These are phyloP conservation scores for Alternaria sp. DNA, from an alignment of 2,329 filamentous ascomycete genomes.

Conservation along the genomic window DNA sequence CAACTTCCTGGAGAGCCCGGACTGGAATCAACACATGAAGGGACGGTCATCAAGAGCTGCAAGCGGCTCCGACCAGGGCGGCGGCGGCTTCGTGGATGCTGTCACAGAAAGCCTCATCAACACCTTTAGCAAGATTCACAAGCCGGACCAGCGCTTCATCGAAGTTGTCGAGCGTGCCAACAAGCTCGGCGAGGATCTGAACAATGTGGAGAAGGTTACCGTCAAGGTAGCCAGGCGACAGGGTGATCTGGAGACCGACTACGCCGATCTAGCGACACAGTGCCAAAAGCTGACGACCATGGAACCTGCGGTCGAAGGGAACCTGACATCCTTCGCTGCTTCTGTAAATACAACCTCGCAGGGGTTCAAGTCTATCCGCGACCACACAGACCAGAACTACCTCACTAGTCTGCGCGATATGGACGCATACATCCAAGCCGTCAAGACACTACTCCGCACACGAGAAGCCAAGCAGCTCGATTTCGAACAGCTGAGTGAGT, in stretches of 20 bases:
- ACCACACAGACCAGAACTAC: slow-evolving; percentile 95
- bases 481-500: slow-evolving; percentile 94
- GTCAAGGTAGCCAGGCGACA: slow-evolving; percentile 87
- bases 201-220: slow-evolving; percentile 94
- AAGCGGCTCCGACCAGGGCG: slow-evolving; percentile 47
- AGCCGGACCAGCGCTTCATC: slow-evolving; percentile 91
- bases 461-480: slow-evolving; percentile 98
- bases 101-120: slow-evolving; percentile 97
- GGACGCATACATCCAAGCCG: slow-evolving; percentile 87
- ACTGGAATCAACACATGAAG: slow-evolving; percentile 98
- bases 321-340: slow-evolving; percentile 84
- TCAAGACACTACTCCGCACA: slow-evolving; percentile 87
- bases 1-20: slow-evolving; percentile 86
- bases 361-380: slow-evolving; percentile 80
- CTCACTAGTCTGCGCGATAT: slow-evolving; percentile 91
- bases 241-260: slow-evolving; percentile 84
- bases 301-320: slow-evolving; percentile 83
- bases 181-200: slow-evolving; percentile 89
- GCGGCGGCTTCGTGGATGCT: slow-evolving; percentile 84
- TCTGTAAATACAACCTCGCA: slow-evolving; percentile 83
- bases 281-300: slow-evolving; percentile 92
- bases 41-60: slow-evolving; percentile 72
- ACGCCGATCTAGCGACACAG: slow-evolving; percentile 87
- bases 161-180: slow-evolving; percentile 91
- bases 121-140: slow-evolving; percentile 95